phyloP scores from a whole-genome alignment of 148 eudicot species.

The Euryodendron excelsum region DNA sequence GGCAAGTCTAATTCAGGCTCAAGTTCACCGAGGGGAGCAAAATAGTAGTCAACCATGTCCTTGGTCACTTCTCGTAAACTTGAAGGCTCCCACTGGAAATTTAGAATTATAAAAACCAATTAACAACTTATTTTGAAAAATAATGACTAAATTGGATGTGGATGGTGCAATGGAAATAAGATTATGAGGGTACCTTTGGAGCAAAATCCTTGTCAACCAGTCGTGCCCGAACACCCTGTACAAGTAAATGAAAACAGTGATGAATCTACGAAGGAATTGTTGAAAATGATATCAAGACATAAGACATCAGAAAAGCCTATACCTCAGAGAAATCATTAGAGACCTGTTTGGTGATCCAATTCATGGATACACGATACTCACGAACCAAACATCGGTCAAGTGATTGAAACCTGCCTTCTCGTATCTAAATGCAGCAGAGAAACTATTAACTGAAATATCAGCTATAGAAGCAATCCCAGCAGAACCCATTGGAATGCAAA shows the following conservation, averaged over 20 bases:
- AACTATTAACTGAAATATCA: conserved; percentile 11
- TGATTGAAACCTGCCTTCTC: conserved; percentile 88
- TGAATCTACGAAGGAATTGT: not conserved
- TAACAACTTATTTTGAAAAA: not conserved
- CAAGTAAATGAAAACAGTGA: conserved; percentile 3
- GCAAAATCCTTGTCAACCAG: conserved; percentile 91
- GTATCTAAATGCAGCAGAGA: conserved; percentile 45
- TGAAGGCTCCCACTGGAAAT: conserved; percentile 83
- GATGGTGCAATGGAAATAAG: not conserved
- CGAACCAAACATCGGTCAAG: conserved; percentile 83
- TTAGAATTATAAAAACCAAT: conserved; percentile 12
- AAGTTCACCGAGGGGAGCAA: conserved; percentile 54
- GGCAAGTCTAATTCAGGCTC: conserved; percentile 81
- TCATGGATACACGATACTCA: conserved; percentile 70
- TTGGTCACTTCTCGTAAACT: conserved; percentile 63
- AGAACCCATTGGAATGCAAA: not conserved
- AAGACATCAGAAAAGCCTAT: conserved; percentile 9
- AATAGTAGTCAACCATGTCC: conserved; percentile 75
- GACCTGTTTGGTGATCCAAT: conserved; percentile 61
- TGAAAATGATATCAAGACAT: not conserved
- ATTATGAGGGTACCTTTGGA: conserved; percentile 56
- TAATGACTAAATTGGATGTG: not conserved
- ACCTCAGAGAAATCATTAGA: conserved; percentile 93
- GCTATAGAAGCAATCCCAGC: conserved; percentile 7
- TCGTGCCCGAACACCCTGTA: conserved; percentile 86